Base-by-base conservation (phyloP, 257 asterid genomes). In the Lycium barbarum region DNA sequence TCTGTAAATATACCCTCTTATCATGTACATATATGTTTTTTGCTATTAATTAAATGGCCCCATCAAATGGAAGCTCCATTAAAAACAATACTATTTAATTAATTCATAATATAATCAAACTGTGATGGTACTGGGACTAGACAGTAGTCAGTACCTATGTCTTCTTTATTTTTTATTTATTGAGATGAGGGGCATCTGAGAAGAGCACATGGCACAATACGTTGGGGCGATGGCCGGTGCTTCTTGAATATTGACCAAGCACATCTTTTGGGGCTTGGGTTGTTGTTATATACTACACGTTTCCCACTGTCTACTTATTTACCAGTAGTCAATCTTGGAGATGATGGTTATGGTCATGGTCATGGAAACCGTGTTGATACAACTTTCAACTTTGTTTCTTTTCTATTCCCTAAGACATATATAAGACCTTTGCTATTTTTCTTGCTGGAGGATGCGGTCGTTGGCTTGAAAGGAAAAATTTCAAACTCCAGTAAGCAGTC, bases 141-240 rank as follows among this genome's bases (percentile, higher is more conserved):
- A 26, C 33, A 2, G 9, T 58, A 18, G 10, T 15, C 65, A 15
- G 22, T 58, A 58, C 26, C 63, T 58, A 58, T 58, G 11, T 5
- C 6, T 58, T 15, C 17, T 58, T 58, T 58, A 18, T n/a, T 18
- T 58, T 58, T 58, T 58, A 9, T 7, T 58, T 18, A 86, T 83
- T 87, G 86, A 57, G 84, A 53, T 15, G 66, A 72, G 63, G 62
- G 9, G 81, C 72, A 63, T 79, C 55, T 62, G 87, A 59, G 65
- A 7, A 59, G 65, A 59, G 65, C 65, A 18, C 65, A 17, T 59
- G 65, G 7, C 33, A 59, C 65, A 59, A 18, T 17, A 17, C 26
- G 6, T 59, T 18, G 65, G 26, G 65, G 26, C 33, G 26, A 59
- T 59, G 33, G 65, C 26, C 33, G 65, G 65, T 59, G 65, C 3